Percentiles rank a stretch among this genome's conserved stretches.
Conservation (phyloP, 208 protist species). For the Balamuthia mandrillaris region DNA sequence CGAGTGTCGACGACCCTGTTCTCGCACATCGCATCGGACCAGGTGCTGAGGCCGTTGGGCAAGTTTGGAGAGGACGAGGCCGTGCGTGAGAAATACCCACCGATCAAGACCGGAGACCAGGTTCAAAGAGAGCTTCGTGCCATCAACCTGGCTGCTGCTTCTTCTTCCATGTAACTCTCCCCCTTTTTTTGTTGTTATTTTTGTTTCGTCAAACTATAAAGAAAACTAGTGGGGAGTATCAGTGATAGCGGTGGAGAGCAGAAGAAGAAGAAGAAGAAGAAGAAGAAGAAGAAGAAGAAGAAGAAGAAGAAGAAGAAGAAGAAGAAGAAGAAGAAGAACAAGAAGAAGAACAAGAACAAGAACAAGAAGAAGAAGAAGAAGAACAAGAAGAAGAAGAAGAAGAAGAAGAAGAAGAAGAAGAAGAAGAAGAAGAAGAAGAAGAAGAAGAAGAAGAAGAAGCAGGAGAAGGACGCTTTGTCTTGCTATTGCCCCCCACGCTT, state of each 20-base stretch:
- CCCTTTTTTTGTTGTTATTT: no score
- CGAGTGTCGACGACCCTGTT: slow-evolving; percentile 76
- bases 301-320: not conserved
- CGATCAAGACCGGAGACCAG: slow-evolving; percentile 48
- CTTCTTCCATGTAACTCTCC: no score
- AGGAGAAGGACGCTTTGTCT: not conserved
- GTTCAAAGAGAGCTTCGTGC: slow-evolving; percentile 7
- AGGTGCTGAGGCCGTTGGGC: slow-evolving; percentile 38
- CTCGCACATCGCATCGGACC: slow-evolving; percentile 66
- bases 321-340: not conserved
- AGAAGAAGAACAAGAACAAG: not conserved
- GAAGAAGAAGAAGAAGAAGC: not conserved
- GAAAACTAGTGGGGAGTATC: no score
- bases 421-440: not conserved
- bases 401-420: not conserved
- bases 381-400: not conserved
- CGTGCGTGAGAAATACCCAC: slow-evolving; percentile 41
- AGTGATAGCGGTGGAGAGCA: no score
- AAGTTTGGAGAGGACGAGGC: not conserved
- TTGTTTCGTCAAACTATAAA: no score
- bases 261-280: no score
- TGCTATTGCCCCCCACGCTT: no score
- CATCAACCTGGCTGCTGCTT: slow-evolving; percentile 22
- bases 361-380: not conserved
- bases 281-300: no score